Evolutionary conservation across 768 basidiomycete species (phyloP), one percentile per base, ranked within the genome.

Genomic region (Auricularia cornea): DNA sequence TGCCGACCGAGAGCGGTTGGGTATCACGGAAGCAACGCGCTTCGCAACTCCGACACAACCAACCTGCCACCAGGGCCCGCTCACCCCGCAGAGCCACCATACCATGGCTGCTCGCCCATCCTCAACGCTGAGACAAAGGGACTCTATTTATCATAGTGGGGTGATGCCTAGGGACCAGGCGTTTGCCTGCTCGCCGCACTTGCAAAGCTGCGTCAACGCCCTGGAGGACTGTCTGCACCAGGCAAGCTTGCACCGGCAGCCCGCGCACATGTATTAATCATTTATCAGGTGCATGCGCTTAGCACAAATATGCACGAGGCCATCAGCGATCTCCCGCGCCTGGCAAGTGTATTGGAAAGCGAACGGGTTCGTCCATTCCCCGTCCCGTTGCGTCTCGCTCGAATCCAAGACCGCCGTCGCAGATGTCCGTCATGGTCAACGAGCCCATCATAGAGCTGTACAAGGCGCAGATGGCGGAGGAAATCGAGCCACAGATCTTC

Each of bases 401-500:
- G n/a, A n/a, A n/a, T n/a, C n/a, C 60, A 68, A 26, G 64, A 11
- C 41, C n/a, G 11, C 4, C 14, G 40, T 1, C 31, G 11, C 62
- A 93, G 90, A 84, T 90, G 0, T 92, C 89, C 70, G 75, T 89
- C 20, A 81, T 93, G 11, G 79, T 90, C 1, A 84, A 88, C 61
- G 90, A 92, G 71, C 80, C 78, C 14, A 88, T 85, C 0, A 81
- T 92, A n/a, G 80, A 81, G 61, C 80, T 77, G 72, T 91, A 92
- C 76, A 90, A 92, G 69, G 75, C 85, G 2, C 86, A 87, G 51
- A 78, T 92, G 44, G 85, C 83, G 1, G 88, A 90, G 60, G 90
- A 92, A 71, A 84, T 93, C 11, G 90, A 92, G 64, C 91, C 91
- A 20, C 84, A 88, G 32, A 87, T 93, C 23, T 83, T 79, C 56